Conservation (phyloP, 2,329 filamentous ascomycete genomes). For the Penicillium polonicum region DNA sequence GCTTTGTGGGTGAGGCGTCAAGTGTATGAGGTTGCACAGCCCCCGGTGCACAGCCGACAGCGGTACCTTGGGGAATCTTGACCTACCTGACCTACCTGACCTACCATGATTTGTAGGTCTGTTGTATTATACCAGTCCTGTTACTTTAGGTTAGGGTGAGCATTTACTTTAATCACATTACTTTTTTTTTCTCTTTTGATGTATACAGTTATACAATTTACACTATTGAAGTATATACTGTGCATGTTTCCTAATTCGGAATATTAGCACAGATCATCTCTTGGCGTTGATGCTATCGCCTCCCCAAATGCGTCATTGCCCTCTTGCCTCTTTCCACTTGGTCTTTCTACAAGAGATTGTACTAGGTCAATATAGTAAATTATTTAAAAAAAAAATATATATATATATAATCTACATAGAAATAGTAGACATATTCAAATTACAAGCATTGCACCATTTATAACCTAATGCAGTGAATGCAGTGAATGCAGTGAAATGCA, state of each 20-base stretch:
- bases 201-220: background rate
- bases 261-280: background rate
- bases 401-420: no score
- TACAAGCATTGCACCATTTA: background rate
- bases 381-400: no score
- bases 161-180: background rate
- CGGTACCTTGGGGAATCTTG: background rate
- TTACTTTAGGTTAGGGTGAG: background rate
- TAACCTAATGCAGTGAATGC: background rate
- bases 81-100: background rate
- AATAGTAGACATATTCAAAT: background rate
- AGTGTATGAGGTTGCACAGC: conserved; percentile 3
- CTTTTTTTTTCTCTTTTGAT: background rate
- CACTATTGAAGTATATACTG: background rate
- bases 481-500: background rate
- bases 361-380: background rate
- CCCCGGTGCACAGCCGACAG: conserved; percentile 3
- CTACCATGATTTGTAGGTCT: background rate
- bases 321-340: no score
- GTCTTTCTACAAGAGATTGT: background rate
- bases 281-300: conserved; percentile 2
- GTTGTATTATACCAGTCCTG: conserved; percentile 8
- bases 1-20: conserved; percentile 56
- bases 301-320: background rate
- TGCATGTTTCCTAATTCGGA: background rate